Conservation (phyloP, 257 asterid species). For the Lithospermum erythrorhizon region DNA sequence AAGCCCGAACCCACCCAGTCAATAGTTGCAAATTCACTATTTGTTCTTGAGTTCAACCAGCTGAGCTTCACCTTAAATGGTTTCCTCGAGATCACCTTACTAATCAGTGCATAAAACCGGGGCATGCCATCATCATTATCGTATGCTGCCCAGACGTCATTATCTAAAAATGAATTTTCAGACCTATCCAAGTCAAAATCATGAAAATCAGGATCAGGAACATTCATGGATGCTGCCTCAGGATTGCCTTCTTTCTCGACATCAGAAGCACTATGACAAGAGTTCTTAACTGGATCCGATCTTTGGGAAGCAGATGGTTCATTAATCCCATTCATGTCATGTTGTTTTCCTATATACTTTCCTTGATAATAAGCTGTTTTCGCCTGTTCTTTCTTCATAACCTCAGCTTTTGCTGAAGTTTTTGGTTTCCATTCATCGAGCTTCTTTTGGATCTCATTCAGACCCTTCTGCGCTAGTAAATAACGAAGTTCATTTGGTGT, state of each 20-base stretch:
- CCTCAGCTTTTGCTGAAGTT: slow-evolving; percentile 12
- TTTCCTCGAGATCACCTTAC: slow-evolving; percentile 46
- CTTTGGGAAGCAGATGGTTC: slow-evolving; percentile 20
- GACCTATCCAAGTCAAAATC: slow-evolving; percentile 59
- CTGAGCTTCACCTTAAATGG: slow-evolving; percentile 62
- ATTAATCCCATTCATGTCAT: slow-evolving; percentile 26
- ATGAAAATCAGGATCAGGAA: slow-evolving; percentile 77
- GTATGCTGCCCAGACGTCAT: slow-evolving; percentile 77
- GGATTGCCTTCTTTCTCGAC: slow-evolving; percentile 14
- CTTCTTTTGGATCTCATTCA: slow-evolving; percentile 31
- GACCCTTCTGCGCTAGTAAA: slow-evolving; percentile 42
- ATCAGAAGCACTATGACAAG: slow-evolving; percentile 18
- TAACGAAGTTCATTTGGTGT: slow-evolving; percentile 26
- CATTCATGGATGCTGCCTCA: slow-evolving; percentile 38
- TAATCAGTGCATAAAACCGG: slow-evolving; percentile 60
- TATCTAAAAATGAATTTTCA: slow-evolving; percentile 47
- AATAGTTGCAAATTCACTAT: slow-evolving; percentile 39
- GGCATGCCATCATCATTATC: slow-evolving; percentile 82
- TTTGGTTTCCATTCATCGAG: slow-evolving; percentile 26
- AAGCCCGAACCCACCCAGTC: slow-evolving; percentile 72
- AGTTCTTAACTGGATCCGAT: slow-evolving; percentile 18
- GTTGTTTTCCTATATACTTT: slow-evolving; percentile 11
- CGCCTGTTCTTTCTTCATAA: slow-evolving; percentile 17
- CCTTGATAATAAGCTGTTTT: slow-evolving; percentile 26
- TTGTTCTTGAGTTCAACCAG: slow-evolving; percentile 71